Evolutionary conservation across 1,139 yeast species (phyloP), one percentile per base, ranked within the genome.

Genomic region (Ashbya aceris): DNA sequence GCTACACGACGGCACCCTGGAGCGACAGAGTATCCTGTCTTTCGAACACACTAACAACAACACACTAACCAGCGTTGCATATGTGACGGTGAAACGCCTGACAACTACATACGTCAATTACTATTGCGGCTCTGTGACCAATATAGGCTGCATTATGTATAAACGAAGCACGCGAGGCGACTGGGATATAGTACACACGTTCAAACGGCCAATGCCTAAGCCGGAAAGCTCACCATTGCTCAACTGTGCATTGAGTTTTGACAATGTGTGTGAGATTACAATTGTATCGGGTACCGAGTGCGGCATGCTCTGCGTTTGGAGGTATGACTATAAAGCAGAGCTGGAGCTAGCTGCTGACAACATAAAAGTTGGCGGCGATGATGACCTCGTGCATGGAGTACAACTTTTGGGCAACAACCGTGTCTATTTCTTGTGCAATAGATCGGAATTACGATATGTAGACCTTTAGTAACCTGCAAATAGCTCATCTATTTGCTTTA

Each of bases 401-500:
- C 40, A 36, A 27, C n/a, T 43, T 7, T 30, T 40, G 6, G 33
- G 31, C 13, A 38, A 41, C 9, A 36, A 36, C 4, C 10, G 12
- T 23, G 29, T 7, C 9, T 34, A 34, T 29, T 34, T 34, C 14
- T 29, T 34, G 14, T 23, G 37, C 29, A 34, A 34, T 23, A 34
- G 37, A 14, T 9, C 11, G 5, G 37, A 34, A 23, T 20, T 34
- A 8, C 11, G 11, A 9, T 20, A 23, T 23, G 37, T 34, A 34
- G 29, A 17, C 27, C n/a, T 38, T 14, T 46, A 51, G 36, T 46
- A 56, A 2, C 58, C 64, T 40, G 54, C 50, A 41, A 67, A 66
- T 14, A 65, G 44, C 30, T 54, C 53, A 42, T 67, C 68, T 8
- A 67, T 54, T 14, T 51, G 39, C 42, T 65, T 65, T 27, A 61